Evolutionary conservation across 306 rosid genomes (phyloP), one percentile per base, ranked within the genome.

Genomic region (Oemleria cerasiformis): DNA sequence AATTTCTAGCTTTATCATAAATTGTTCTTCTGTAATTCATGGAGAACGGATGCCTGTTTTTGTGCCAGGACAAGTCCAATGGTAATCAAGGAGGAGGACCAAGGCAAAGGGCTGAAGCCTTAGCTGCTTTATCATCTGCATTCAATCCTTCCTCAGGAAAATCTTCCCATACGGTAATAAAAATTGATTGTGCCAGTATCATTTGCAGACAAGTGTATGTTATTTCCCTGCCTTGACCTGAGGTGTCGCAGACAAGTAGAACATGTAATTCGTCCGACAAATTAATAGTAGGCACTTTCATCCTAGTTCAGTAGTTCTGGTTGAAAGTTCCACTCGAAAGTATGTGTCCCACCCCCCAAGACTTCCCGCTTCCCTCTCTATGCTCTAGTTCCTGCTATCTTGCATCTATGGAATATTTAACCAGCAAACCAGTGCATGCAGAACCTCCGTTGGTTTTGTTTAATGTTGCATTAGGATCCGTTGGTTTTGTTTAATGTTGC

Each of bases 31-130:
- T 70, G 47, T 56, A 70, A 70, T 56, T 54, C 65, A 57, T 5
- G 11, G 55, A 70, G 21, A 43, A 42, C 14, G 74, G 43, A 70
- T 70, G 2, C 64, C 63, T 56, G 17, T 54, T 77, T 45, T 73
- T 63, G 75, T 21, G 36, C 34, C 79, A 86, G 90, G 90, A 86
- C 3, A 86, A 86, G 76, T 73, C 86, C 45, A 79, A 72, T 40
- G 90, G 88, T 58, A 79, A 65, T 63, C 86, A 83, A 57, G 88
- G 90, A 57, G 90, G 90, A 57, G 90, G 90, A 47, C 81, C 88
- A 57, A 86, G 84, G 38, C 90, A 86, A 66, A 83, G 90, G 66
- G 90, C 90, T 78, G 80, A 82, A 44, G 90, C 90, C 63, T 76
- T 86, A 76, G 88, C 90, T 63, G 88, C 90, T 51, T 74, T 86